Base-by-base conservation (phyloP, 179 eudicot species). In the Beta corolliflora region DNA sequence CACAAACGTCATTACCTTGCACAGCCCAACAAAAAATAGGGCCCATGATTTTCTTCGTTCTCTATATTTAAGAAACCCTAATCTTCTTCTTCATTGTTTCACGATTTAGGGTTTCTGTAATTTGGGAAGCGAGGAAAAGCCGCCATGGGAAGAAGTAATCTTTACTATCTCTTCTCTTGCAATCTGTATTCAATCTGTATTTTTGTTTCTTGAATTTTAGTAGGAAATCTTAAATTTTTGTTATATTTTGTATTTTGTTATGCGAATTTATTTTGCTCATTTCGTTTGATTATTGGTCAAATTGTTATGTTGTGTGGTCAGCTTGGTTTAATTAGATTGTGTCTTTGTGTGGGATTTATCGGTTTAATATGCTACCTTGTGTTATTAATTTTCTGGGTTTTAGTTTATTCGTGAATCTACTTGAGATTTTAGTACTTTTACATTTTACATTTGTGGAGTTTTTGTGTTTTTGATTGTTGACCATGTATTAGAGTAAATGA, bases 401-500 rank as follows among this genome's bases (percentile, higher is more conserved):
- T 36, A 36, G 41, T 36, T 36, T 3, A 36, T 36, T 36, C 41
- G 41, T 36, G 41, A 36, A 36, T 36, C 4, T 3, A 0, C 41
- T 36, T 36, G 3, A 36, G 41, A 36, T 36, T 36, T 36, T 36
- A 3, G 41, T 2, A 36, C 41, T 36, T 29, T 36, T 36, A 36
- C 41, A 36, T 25, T 36, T 36, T 36, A 36, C 41, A 36, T 36
- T 36, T 36, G 41, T 36, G 41, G 41, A 36, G 41, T 25, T 25
- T 25, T 25, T 36, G 41, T 36, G 41, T 3, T 36, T 36, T 36
- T 36, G 3, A 3, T 36, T 36, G 41, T 36, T 36, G 4, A 36
- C 41, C 3, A 36, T 36, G 41, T 36, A 36, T 36, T 36, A 81
- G 87, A 91, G 80, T 88, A 91, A 88, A 88, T 91, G 92, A 63